A percentile compares a stretch with the other conserved stretches of the same genome.
phyloP scores from a whole-genome alignment of 2,329 filamentous ascomycete genomes.

The Stemphylium lycopersici region DNA sequence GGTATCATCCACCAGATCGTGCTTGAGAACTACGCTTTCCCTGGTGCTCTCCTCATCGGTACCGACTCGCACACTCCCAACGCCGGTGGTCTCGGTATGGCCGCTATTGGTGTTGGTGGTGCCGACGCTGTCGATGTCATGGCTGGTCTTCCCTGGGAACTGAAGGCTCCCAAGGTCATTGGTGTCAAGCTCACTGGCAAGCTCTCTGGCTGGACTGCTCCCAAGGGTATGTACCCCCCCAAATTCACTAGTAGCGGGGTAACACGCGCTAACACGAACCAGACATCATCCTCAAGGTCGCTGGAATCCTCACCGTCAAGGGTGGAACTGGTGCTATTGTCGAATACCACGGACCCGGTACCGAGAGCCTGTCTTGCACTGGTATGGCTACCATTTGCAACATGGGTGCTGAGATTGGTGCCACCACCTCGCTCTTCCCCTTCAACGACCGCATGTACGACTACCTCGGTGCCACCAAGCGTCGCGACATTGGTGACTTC shows the following conservation, averaged over 20 bases:
- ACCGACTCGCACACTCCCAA: slow-evolving; percentile 99
- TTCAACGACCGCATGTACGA: slow-evolving; percentile 99
- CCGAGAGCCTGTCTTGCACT: slow-evolving; percentile 75
- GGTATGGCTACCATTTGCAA: slow-evolving; percentile 82
- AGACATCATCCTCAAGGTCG: slow-evolving; percentile 98
- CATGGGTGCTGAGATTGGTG: slow-evolving; percentile 66
- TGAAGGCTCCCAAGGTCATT: slow-evolving; percentile 97
- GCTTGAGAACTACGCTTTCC: slow-evolving; percentile 99
- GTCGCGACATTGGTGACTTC: slow-evolving; percentile 87
- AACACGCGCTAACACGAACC: slow-evolving; percentile 13
- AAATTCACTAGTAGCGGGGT: slow-evolving; percentile 12
- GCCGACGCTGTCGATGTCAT: slow-evolving; percentile 99
- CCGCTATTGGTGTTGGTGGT: slow-evolving; percentile 94
- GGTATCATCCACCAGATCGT: slow-evolving; percentile 99
- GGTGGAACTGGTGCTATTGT: slow-evolving; percentile 93
- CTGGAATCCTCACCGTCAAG: slow-evolving; percentile 96
- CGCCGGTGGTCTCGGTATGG: slow-evolving; percentile 93
- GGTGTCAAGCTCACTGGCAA: slow-evolving; percentile 93
- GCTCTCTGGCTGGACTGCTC: slow-evolving; percentile 87
- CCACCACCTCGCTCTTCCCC: slow-evolving; percentile 93
- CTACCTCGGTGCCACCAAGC: slow-evolving; percentile 91
- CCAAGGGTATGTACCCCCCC: slow-evolving; percentile 72
- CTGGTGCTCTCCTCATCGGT: slow-evolving; percentile 95
- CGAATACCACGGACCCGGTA: slow-evolving; percentile 77
- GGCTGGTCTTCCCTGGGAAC: slow-evolving; percentile 95